These are phyloP conservation scores for Narthecium ossifragum DNA, from an alignment of 106 monocot genomes.

Conservation along the genomic window DNA sequence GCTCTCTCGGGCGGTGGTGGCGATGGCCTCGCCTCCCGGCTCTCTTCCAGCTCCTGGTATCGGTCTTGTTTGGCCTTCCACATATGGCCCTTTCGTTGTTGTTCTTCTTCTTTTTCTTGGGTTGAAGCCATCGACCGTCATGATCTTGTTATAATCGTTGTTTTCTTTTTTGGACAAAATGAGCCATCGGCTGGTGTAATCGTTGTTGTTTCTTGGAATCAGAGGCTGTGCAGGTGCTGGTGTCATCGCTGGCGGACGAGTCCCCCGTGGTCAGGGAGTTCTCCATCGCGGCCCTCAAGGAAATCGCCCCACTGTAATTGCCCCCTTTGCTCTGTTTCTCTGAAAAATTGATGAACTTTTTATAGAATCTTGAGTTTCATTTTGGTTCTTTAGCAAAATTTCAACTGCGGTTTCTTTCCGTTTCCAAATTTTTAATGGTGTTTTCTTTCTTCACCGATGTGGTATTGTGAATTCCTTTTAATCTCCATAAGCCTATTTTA, in stretches of 20 bases:
- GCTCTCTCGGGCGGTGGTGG: background rate
- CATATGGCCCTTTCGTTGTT: background rate
- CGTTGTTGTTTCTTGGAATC: no score
- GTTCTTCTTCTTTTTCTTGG: background rate
- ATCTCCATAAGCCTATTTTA: no score
- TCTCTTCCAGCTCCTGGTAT: conserved; percentile 51
- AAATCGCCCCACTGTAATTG: conserved; percentile 85
- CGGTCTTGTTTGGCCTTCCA: background rate
- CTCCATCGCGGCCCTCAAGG: conserved; percentile 65
- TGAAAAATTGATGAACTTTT: background rate
- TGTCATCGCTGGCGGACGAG: conserved; percentile 77
- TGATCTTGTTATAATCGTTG: no score
- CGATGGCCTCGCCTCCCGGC: conserved; percentile 40
- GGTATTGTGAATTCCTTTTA: no score
- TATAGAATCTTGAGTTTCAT: background rate
- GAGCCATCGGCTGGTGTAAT: conserved; percentile 75
- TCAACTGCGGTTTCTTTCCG: no score
- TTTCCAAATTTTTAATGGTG: no score
- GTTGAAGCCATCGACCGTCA: no score
- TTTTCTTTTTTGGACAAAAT: conserved; percentile 39
- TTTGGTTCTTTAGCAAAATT: no score
- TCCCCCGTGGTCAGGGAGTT: conserved; percentile 64
- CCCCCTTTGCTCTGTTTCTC: background rate
- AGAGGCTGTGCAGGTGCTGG: conserved; percentile 92
- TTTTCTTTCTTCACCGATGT: no score